Base-by-base conservation (phyloP, 768 basidiomycete species). In the Xerocomellus chrysenteron region DNA sequence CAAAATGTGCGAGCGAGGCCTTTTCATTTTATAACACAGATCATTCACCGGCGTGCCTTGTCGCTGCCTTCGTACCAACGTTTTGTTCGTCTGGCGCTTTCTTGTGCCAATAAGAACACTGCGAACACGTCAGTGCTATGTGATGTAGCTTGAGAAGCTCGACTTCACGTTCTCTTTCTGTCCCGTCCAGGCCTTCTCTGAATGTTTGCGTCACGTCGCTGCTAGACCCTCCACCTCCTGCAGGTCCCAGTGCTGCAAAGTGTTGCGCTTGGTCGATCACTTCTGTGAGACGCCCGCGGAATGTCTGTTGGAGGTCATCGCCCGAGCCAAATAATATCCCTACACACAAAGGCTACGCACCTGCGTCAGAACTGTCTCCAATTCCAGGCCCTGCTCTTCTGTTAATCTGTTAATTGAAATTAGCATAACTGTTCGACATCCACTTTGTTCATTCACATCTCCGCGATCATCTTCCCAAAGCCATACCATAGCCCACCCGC, bases 401-500 rank as follows among this genome's bases (percentile, higher is more conserved):
- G 86, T 84, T 54, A 97, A 74, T 62, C 94, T 97, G 50, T 63
- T 36, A 47, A 50, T 47, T 24, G 32, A 16, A 51, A 32, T 61
- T 14, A 57, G 48, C 39, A 35, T 45, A n/a, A 47, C 37, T 40
- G 37, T 17, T 12, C 10, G 47, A 21, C 45, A 49, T 50, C 55
- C 32, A 42, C 42, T 30, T 42, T 28, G 48, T 32, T 55, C 14
- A 66, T 81, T 64, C 66, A 92, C 93, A 96, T 83, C 52, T 87
- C 86, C 77, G 87, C 88, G 57, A 96, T 85, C 60, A 85, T 84
- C 69, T 87, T 87, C 14, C 94, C 94, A 70, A 94, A 94, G 4
- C 87, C 88, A 70, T 97, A 98, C 94, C 95, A 98, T 63, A 85
- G 74, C 3, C 92, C 91, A 3, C 91, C 91, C 12, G 87, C 86